Evolutionary conservation across 2,329 filamentous ascomycete genomes (phyloP).

Genomic region (Ascochyta rabiei): DNA sequence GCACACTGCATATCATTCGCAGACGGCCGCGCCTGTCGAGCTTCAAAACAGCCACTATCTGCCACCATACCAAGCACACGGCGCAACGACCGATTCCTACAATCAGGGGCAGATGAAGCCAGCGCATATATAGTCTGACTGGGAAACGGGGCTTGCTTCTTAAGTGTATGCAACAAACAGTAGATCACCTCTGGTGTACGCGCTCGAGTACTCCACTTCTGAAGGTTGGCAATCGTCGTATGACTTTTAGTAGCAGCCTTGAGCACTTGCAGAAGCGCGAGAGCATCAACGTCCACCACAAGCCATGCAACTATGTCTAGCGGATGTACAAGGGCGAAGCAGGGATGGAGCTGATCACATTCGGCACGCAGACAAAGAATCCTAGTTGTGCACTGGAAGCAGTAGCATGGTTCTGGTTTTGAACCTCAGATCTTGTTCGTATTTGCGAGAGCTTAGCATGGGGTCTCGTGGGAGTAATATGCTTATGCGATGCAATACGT

Average conservation of each 20-base stretch:
- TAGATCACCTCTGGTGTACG: background rate
- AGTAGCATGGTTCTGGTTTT: no score
- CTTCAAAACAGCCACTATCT: slow-evolving; percentile 25
- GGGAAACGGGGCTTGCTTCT: background rate
- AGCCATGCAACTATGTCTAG: no score
- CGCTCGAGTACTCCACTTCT: background rate
- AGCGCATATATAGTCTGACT: slow-evolving; percentile 34
- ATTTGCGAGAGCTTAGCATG: background rate
- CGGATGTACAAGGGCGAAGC: no score
- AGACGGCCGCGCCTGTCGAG: slow-evolving; percentile 20
- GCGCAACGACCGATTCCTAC: slow-evolving; percentile 29
- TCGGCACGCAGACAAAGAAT: no score
- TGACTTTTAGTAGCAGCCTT: background rate
- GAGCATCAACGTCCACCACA: no score
- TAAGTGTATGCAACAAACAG: background rate
- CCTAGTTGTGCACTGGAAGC: no score
- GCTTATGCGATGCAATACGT: background rate
- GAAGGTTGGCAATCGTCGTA: background rate
- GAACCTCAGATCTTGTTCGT: no score
- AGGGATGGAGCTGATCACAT: no score
- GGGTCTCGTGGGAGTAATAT: background rate
- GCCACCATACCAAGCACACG: slow-evolving; percentile 28
- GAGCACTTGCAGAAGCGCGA: no score
- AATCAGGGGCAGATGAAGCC: slow-evolving; percentile 33
- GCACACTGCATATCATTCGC: slow-evolving; percentile 33